Percentiles rank a stretch among this genome's conserved stretches.
Conservation (phyloP, 441 rosid genomes). For the Gossypium laxum region DNA sequence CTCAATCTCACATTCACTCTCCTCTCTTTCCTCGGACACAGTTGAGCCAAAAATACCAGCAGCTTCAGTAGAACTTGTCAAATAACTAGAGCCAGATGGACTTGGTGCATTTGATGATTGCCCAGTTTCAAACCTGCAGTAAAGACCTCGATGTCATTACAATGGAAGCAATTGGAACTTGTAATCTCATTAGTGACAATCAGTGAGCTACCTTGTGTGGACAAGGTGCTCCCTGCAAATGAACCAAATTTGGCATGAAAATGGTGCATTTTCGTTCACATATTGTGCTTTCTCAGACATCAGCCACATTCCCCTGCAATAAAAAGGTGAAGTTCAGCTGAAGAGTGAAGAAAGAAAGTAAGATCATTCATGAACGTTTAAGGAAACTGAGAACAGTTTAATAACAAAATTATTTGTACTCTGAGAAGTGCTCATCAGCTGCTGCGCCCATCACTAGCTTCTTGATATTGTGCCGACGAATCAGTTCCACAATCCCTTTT, state of each 20-base stretch:
- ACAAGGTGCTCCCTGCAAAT: slow-evolving; percentile 48
- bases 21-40: slow-evolving; percentile 9
- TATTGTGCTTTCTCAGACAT: slow-evolving; percentile 50
- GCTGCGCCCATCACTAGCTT: slow-evolving; percentile 39
- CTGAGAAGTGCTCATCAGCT: slow-evolving; percentile 34
- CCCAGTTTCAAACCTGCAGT: slow-evolving; percentile 16
- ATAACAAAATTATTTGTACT: slow-evolving; percentile 26
- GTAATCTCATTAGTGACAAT: not conserved
- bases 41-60: not conserved
- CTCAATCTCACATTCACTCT: slow-evolving; percentile 15
- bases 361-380: not conserved
- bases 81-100: slow-evolving; percentile 15
- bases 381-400: slow-evolving; percentile 1
- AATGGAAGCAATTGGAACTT: not conserved
- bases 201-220: slow-evolving; percentile 33
- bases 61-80: slow-evolving; percentile 18
- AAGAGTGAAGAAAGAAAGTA: not conserved
- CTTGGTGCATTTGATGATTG: slow-evolving; percentile 16
- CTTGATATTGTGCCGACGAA: slow-evolving; percentile 25
- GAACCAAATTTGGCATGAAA: slow-evolving; percentile 46
- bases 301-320: slow-evolving; percentile 46
- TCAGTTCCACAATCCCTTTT: slow-evolving; percentile 55
- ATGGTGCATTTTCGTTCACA: slow-evolving; percentile 36
- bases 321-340: slow-evolving; percentile 10
- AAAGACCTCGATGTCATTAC: not conserved